A percentile compares a stretch with the other conserved stretches of the same genome.
Conservation (phyloP, 139 green algal species). For the Nannochloris sp. region DNA sequence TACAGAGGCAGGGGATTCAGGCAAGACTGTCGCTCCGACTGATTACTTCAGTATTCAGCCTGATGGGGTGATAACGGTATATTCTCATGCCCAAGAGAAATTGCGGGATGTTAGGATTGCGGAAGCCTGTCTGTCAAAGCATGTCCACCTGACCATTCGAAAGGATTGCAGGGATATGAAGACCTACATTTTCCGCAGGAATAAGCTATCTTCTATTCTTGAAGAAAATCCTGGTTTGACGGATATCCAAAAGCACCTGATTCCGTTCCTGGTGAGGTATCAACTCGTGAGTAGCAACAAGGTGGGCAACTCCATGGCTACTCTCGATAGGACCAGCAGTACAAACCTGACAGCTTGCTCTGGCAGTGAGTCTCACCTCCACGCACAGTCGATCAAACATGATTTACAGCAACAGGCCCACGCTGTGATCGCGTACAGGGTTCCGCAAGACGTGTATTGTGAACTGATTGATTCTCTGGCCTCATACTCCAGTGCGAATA, state of each 20-base stretch:
- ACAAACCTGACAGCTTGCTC: neutral
- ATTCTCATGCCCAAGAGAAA: constrained; percentile 49
- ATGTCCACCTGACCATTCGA: constrained; percentile 13
- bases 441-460: constrained; percentile 24
- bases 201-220: constrained; percentile 36
- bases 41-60: constrained; percentile 61
- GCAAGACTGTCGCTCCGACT: constrained; percentile 60
- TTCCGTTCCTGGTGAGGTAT: constrained; percentile 55
- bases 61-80: constrained; percentile 43
- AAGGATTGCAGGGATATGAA: constrained; percentile 49
- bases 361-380: neutral
- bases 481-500: constrained; percentile 37
- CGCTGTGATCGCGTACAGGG: constrained; percentile 28
- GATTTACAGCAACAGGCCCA: neutral
- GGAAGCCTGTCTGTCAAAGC: constrained; percentile 24
- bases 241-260: constrained; percentile 39
- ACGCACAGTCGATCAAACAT: neutral
- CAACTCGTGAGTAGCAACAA: constrained; percentile 21
- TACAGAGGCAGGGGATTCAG: constrained; percentile 57
- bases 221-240: constrained; percentile 33
- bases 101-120: constrained; percentile 46
- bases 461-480: constrained; percentile 24
- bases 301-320: neutral
- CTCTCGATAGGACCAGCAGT: neutral
- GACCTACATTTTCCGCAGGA: constrained; percentile 47